Percentiles rank a stretch among this genome's conserved stretches.
phyloP scores from a whole-genome alignment of 148 eudicot species.

The Silene conica region DNA sequence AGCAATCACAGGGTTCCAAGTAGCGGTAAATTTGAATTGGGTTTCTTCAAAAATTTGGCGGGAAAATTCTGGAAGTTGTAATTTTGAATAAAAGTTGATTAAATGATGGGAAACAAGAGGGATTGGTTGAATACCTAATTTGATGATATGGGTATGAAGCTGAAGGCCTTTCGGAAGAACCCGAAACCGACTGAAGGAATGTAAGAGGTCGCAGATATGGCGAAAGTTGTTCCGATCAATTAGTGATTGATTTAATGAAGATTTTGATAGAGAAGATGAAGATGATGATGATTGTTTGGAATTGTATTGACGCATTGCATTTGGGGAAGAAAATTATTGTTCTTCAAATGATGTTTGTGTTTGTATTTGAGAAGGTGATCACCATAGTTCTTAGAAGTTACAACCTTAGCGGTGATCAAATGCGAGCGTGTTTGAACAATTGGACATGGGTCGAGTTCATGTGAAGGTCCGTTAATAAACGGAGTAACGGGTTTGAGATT shows the following conservation, averaged over 20 bases:
- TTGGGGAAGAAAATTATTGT: neutral
- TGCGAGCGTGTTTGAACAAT: no score
- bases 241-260: slow-evolving; percentile 5
- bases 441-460: no score
- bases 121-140: slow-evolving; percentile 46
- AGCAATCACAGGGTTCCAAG: slow-evolving; percentile 42
- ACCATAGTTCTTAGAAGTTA: no score
- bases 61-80: slow-evolving; percentile 47
- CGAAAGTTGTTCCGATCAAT: slow-evolving; percentile 32
- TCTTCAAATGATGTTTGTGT: no score
- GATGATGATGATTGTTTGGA: neutral
- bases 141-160: slow-evolving; percentile 63
- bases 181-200: slow-evolving; percentile 41
- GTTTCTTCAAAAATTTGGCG: slow-evolving; percentile 53
- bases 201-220: slow-evolving; percentile 41
- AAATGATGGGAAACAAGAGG: slow-evolving; percentile 70
- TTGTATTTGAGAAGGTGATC: no score
- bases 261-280: neutral
- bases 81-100: slow-evolving; percentile 73
- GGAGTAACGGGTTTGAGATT: no score
- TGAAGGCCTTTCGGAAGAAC: slow-evolving; percentile 50
- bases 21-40: slow-evolving; percentile 29
- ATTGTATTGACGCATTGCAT: neutral
- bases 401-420: no score
- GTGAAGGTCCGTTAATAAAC: no score